phyloP scores from a whole-genome alignment of 2,329 filamentous ascomycete species.

The Talaromyces sp. region DNA sequence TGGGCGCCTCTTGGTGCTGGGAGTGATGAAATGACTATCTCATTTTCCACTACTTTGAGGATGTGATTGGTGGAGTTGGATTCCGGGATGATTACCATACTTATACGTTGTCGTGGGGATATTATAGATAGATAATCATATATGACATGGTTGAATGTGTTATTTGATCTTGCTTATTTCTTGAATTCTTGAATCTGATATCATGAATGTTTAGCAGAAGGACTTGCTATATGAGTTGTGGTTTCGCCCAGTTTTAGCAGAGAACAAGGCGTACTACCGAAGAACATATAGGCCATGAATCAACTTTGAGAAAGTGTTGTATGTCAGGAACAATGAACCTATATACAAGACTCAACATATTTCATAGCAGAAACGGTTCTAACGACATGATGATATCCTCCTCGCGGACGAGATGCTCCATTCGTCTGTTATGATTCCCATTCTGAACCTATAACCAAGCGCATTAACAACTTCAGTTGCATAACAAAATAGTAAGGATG shows the following conservation, averaged over 20 bases:
- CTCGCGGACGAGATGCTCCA: slow-evolving; percentile 12
- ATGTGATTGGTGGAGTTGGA: not conserved
- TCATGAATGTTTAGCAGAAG: not conserved
- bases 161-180: too few relatives aligned
- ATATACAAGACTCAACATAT: not conserved
- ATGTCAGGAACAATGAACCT: not conserved
- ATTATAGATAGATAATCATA: too few relatives aligned
- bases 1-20: not conserved
- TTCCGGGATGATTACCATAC: not conserved
- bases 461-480: not conserved
- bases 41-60: not conserved
- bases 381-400: slow-evolving; percentile 12
- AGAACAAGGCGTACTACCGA: not conserved
- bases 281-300: not conserved
- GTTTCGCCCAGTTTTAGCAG: not conserved
- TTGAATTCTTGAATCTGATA: too few relatives aligned
- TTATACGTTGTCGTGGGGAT: not conserved
- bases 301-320: not conserved
- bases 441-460: slow-evolving; percentile 5
- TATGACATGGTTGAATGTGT: too few relatives aligned
- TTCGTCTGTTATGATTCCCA: not conserved
- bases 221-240: too few relatives aligned
- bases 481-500: not conserved
- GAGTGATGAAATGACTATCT: slow-evolving; percentile 12
- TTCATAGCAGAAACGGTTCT: not conserved